Evolutionary conservation across 345 rosid species (phyloP).

Genomic region (Gynandropsis gynandra): DNA sequence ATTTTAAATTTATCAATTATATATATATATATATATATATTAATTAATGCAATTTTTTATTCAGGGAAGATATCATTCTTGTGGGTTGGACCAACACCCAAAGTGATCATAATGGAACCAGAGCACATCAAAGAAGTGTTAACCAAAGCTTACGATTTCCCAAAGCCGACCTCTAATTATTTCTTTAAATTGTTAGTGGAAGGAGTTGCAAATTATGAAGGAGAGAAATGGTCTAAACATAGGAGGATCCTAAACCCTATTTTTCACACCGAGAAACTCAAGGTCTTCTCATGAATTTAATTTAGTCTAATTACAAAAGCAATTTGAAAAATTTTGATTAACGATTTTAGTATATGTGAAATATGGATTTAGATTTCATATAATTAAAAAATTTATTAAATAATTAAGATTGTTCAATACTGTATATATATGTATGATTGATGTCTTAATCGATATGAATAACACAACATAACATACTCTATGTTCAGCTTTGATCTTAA

Average conservation of each 20-base stretch:
- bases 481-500: too few species aligned
- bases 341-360: too few species aligned
- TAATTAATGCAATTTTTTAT: too few species aligned
- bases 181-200: conserved; percentile 16
- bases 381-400: too few species aligned
- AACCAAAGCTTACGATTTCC: conserved; percentile 29
- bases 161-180: conserved; percentile 23
- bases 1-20: too few species aligned
- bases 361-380: too few species aligned
- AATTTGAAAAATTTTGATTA: too few species aligned
- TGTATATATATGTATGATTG: too few species aligned
- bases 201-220: conserved; percentile 27
- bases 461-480: too few species aligned
- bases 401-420: too few species aligned
- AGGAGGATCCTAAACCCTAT: conserved; percentile 41
- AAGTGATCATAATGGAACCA: conserved; percentile 31
- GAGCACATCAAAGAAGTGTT: conserved; percentile 36
- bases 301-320: background rate
- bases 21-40: too few species aligned
- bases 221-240: conserved; percentile 41
- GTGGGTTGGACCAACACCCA: conserved; percentile 42
- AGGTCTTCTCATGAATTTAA: conserved; percentile 17
- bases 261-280: conserved; percentile 36
- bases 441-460: too few species aligned
- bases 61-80: conserved; percentile 37